Base-by-base conservation (phyloP, 106 monocot species). In the Platanthera zijinensis region DNA sequence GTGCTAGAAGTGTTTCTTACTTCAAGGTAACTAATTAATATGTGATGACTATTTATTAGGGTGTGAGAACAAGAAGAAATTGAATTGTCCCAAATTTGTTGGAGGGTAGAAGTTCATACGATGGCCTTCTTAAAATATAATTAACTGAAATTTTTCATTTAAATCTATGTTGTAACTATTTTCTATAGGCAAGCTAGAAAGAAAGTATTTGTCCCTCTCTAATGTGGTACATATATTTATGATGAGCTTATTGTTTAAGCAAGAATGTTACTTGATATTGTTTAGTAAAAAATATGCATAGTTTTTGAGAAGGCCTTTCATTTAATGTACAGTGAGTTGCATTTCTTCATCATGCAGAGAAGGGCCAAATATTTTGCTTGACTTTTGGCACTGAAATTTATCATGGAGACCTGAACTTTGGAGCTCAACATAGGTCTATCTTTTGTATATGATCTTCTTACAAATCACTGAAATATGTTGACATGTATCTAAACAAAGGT, bases 311-410 rank as follows among this genome's bases (percentile, higher is more conserved):
- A 8, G 12, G 45, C 14, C 54, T 56, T 46, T 74, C 67, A 49
- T 22, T 46, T 78, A 28, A 57, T 52, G 51, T 87, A 63, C 89
- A 99, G 99, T 86, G 99, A 99, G 84, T 75, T 99, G 56, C 94
- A 94, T 80, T 99, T 92, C 77, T 99, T 92, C 80, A 99, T 99
- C 48, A 88, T 87, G 51, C 99, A 92, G 85, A 92, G 86, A 85
- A 92, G 91, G 79, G 92, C 99, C 28, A 92, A 92, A 49, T 85
- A 94, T 85, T 99, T 99, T 90, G 89, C 89, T 69, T 99, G 99
- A 94, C 94, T 99, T 76, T 99, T 79, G 99, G 99, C 17, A 87
- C 99, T 76, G 99, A 94, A 78, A 88, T 99, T 64, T 99, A 99
- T 81, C 86, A 92, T 45, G 99, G 99, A 63, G 94, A 99, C 53